Evolutionary conservation across 1,284 basidiomycete species (phyloP).

Genomic region (Marasmius sp.): DNA sequence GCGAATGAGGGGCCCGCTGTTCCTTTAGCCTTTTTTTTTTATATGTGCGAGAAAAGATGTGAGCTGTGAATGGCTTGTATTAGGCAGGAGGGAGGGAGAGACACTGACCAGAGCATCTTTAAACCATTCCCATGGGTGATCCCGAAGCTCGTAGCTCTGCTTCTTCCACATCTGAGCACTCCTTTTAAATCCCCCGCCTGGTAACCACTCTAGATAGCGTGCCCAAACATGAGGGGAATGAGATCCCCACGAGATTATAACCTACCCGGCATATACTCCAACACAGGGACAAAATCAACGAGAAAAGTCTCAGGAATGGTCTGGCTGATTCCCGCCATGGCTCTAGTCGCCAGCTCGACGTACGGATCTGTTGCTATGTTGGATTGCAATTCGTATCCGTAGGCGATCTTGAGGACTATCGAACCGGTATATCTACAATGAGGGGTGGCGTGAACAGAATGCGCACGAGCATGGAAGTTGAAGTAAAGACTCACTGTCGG

Average conservation of each 20-base stretch:
- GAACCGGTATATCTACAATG: constrained; percentile 21
- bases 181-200: background rate
- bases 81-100: background rate
- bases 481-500: constrained; percentile 22
- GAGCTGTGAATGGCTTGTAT: background rate
- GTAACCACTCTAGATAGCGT: background rate
- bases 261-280: background rate
- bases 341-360: constrained; percentile 24
- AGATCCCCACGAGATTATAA: background rate
- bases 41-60: background rate
- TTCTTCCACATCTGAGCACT: background rate
- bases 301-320: background rate
- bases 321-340: constrained; percentile 2
- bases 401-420: constrained; percentile 25
- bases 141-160: background rate
- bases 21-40: background rate
- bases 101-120: background rate
- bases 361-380: constrained; percentile 25
- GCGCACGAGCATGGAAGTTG: too few relatives aligned
- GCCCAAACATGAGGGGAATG: background rate
- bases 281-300: background rate
- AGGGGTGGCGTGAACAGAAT: background rate
- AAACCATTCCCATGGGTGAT: background rate
- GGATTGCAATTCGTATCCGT: constrained; percentile 28
- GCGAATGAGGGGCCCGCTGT: background rate